These are phyloP conservation scores for Elsinoe australis DNA, from an alignment of 2,329 filamentous ascomycete species.

Conservation along the genomic window DNA sequence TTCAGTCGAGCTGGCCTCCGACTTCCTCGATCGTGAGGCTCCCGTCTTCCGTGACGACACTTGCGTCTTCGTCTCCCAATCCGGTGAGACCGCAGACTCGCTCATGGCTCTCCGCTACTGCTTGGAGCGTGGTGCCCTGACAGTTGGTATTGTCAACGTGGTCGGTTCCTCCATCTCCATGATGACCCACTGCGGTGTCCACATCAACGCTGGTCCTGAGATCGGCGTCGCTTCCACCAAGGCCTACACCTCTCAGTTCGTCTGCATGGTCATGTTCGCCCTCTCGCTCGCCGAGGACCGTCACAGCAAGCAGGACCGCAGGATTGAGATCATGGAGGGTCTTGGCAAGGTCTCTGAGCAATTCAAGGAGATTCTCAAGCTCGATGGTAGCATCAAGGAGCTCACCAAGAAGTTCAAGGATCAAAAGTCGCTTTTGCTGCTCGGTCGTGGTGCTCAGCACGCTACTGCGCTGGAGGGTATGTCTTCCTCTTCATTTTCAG, in stretches of 20 bases:
- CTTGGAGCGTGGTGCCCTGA: slow-evolving; percentile 91
- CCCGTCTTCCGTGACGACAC: slow-evolving; percentile 99
- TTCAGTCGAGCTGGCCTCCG: slow-evolving; percentile 89
- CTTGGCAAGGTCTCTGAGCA: slow-evolving; percentile 79
- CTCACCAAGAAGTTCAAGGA: slow-evolving; percentile 92
- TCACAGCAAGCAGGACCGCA: slow-evolving; percentile 83
- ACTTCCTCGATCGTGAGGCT: slow-evolving; percentile 93
- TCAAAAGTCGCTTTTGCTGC: slow-evolving; percentile 89
- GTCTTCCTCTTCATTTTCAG: slow-evolving; percentile 18
- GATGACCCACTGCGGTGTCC: slow-evolving; percentile 98
- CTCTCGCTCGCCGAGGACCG: slow-evolving; percentile 93
- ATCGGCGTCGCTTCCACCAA: slow-evolving; percentile 99
- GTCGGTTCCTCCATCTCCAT: slow-evolving; percentile 98
- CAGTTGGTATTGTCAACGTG: slow-evolving; percentile 96
- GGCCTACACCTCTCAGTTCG: slow-evolving; percentile 98
- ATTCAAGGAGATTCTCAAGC: slow-evolving; percentile 83
- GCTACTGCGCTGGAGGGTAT: slow-evolving; percentile 86
- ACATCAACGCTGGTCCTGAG: slow-evolving; percentile 97
- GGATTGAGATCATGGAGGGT: slow-evolving; percentile 94
- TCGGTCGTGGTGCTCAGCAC: slow-evolving; percentile 93
- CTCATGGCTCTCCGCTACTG: slow-evolving; percentile 96
- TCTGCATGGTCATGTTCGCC: slow-evolving; percentile 99
- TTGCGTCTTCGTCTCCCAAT: slow-evolving; percentile 97
- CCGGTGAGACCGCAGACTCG: slow-evolving; percentile 95
- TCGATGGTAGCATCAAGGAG: slow-evolving; percentile 89